Conservation (phyloP, 768 basidiomycete species). For the Suillus occidentalis region DNA sequence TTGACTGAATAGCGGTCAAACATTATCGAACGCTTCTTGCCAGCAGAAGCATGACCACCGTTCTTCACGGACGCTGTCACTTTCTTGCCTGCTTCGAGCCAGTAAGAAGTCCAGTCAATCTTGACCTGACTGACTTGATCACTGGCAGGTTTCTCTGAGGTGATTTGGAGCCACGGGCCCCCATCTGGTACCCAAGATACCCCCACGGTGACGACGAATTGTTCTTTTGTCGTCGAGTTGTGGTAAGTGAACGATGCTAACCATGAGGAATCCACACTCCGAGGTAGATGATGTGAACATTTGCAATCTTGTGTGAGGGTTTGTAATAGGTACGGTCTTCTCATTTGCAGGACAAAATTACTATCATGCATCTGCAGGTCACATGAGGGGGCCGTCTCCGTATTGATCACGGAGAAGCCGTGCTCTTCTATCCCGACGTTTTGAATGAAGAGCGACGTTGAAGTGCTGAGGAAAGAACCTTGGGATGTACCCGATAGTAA, state of each 20-base stretch:
- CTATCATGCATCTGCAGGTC: not conserved
- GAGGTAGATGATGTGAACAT: not conserved
- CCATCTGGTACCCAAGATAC: not conserved
- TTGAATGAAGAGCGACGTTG: constrained; percentile 1
- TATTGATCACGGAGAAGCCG: not conserved
- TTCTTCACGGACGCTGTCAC: constrained; percentile 1
- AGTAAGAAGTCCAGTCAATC: constrained; percentile 3
- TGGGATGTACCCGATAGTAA: not conserved
- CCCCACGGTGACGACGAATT: not conserved
- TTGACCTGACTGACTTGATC: not conserved
- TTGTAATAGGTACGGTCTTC: not conserved
- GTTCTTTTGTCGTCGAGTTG: not conserved
- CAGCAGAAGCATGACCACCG: constrained; percentile 1
- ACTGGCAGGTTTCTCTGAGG: not conserved
- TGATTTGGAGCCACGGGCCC: not conserved
- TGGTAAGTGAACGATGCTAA: constrained; percentile 2
- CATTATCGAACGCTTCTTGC: not conserved
- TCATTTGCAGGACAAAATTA: not conserved
- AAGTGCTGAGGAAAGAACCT: not conserved
- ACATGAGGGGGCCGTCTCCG: not conserved
- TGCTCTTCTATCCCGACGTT: not conserved
- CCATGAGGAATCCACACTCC: not conserved
- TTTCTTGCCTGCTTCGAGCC: not conserved
- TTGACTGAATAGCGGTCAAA: constrained; percentile 3
- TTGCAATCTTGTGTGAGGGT: not conserved